Evolutionary conservation across 1,284 basidiomycete species (phyloP).

Genomic region (Austroboletus rostrupii): DNA sequence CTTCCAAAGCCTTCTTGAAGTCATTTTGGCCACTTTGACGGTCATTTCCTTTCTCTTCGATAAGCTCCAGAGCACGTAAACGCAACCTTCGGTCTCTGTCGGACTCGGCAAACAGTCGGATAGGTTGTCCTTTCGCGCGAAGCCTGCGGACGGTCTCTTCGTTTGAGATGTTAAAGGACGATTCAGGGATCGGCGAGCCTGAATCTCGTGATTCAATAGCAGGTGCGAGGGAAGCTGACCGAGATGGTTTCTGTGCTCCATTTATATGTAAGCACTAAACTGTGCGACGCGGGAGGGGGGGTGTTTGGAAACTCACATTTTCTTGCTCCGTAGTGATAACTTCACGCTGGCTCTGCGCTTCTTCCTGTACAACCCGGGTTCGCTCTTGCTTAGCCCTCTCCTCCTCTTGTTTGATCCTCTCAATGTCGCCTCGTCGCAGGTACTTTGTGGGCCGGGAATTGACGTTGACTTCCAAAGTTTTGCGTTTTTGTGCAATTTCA

Average conservation of each 20-base stretch:
- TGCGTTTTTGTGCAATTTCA: conserved; percentile 86
- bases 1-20: conserved; percentile 89
- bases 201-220: conserved; percentile 30
- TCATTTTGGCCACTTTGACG: conserved; percentile 84
- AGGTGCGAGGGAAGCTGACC: conserved; percentile 42
- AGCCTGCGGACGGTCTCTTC: conserved; percentile 89
- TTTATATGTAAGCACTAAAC: conserved; percentile 31
- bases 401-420: conserved; percentile 66
- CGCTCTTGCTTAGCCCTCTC: conserved; percentile 50
- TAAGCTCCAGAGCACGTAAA: conserved; percentile 88
- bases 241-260: conserved; percentile 50
- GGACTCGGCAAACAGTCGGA: conserved; percentile 91
- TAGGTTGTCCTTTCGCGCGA: conserved; percentile 88
- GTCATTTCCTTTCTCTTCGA: conserved; percentile 83
- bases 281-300: conserved; percentile 17
- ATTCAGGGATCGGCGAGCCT: conserved; percentile 52
- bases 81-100: conserved; percentile 91
- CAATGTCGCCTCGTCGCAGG: conserved; percentile 79
- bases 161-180: conserved; percentile 86
- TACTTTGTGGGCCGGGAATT: conserved; percentile 69
- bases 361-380: conserved; percentile 34
- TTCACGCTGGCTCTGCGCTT: conserved; percentile 29
- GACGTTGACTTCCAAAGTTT: conserved; percentile 49
- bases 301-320: conserved; percentile 43
- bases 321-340: conserved; percentile 9